These are phyloP conservation scores for Vicia faba DNA, from an alignment of 306 rosid species.

Conservation along the genomic window DNA sequence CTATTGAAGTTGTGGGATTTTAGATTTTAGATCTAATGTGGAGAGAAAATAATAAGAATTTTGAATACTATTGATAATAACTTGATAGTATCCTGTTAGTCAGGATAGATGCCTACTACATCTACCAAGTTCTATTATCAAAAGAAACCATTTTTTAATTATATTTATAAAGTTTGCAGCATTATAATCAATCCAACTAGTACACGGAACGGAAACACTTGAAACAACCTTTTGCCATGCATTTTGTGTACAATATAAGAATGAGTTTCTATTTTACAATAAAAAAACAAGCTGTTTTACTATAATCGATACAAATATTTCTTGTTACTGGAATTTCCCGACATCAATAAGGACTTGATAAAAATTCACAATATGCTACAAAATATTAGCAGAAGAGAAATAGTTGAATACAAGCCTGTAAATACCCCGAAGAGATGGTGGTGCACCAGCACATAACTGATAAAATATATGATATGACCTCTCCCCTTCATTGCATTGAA, in stretches of 20 bases:
- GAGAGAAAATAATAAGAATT: not conserved
- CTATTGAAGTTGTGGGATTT: not conserved
- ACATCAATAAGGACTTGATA: slow-evolving; percentile 2
- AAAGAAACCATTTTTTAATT: not conserved
- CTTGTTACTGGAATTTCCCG: not conserved
- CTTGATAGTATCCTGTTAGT: slow-evolving; percentile 9
- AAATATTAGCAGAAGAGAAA: slow-evolving; percentile 14
- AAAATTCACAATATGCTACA: slow-evolving; percentile 28
- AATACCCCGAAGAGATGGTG: slow-evolving; percentile 68
- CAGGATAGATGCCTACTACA: not conserved
- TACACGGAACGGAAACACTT: not conserved
- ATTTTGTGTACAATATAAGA: not conserved
- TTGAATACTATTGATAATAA: slow-evolving; percentile 4
- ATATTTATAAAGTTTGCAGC: not conserved
- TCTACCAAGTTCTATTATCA: not conserved
- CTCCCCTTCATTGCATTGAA: slow-evolving; percentile 91
- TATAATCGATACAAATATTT: not conserved
- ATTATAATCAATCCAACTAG: not conserved
- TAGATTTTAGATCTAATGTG: not conserved
- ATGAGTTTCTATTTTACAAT: not conserved
- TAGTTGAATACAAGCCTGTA: slow-evolving; percentile 14
- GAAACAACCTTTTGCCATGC: not conserved
- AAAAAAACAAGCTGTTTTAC: not conserved
- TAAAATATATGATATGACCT: slow-evolving; percentile 96
- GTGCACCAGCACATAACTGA: slow-evolving; percentile 92